Base-by-base conservation (phyloP, 352 stramenopile genomes). In the Blastocystis sp. region DNA sequence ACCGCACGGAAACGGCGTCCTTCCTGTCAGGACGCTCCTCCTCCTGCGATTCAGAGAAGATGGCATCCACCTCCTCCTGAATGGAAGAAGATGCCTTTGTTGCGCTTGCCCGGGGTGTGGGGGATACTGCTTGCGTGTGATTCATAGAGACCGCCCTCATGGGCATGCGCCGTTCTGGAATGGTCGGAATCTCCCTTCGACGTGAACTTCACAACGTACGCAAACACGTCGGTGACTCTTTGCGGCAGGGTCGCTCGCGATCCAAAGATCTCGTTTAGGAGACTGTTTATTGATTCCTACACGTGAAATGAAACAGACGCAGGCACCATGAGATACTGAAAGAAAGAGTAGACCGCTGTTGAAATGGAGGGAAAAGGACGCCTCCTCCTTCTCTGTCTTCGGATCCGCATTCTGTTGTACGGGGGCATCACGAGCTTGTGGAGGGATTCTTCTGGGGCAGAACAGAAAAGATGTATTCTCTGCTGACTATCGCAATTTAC, bases 251-350 rank as follows among this genome's bases (percentile, higher is more conserved):
- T 61, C 7, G 71, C 71, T 3, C 21, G n/a, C 28, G 71, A 81
- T 61, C 71, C 71, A 53, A 81, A 81, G 52, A 81, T 81, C 52
- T 81, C 71, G 41, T 81, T 81, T 21, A 81, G 59, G 34, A 81
- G 71, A 11, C 10, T 23, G 52, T 81, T 81, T 43, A 81, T 81
- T 45, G 71, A 81, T 48, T 81, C 71, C 71, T 81, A 67, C 19
- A n/a, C 19, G 65, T 5, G 66, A 52, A 40, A 66, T 23, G 5
- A 5, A n/a, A 48, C 4, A 11, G 1, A 48, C 9, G 21, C 3
- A 28, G 3, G 23, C 40, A 81, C 71, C 71, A 81, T 81, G 21
- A 59, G 43, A 28, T 21, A 21, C 23, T 28, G 41, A 67, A 40
- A 19, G 62, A 81, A 17, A 10, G 43, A 64, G 65, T 28, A 11